phyloP scores from a whole-genome alignment of 202 grass and related monocot genomes.

The Carex sylvatica region DNA sequence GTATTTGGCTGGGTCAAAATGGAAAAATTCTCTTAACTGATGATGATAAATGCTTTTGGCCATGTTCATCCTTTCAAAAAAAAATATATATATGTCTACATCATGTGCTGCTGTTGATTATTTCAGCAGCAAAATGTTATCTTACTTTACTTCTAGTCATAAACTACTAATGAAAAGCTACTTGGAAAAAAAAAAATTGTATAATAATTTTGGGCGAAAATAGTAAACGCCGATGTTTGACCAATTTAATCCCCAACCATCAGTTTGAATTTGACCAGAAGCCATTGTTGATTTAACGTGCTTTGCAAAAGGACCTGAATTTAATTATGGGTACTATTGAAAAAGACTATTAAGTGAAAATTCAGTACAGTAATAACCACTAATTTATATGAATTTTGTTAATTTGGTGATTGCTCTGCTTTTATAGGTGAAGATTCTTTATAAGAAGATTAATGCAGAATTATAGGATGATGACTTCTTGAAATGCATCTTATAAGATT shows the following conservation, averaged over 20 bases:
- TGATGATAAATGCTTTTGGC: neutral
- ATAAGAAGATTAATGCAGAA: neutral
- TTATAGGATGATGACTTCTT: neutral
- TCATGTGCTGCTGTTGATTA: neutral
- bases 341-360: neutral
- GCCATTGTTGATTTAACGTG: neutral
- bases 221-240: neutral
- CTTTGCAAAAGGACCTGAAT: neutral
- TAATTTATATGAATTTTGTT: neutral
- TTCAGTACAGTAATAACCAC: neutral
- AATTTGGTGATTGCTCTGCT: neutral
- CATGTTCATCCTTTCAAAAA: neutral
- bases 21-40: neutral
- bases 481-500: neutral
- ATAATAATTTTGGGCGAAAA: neutral
- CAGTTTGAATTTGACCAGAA: slow-evolving; percentile 8
- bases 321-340: neutral
- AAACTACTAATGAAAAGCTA: neutral
- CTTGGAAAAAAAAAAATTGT: neutral
- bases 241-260: neutral
- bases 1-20: neutral
- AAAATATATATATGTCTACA: neutral
- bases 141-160: neutral
- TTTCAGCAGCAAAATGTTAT: neutral
- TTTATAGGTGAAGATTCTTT: neutral